A percentile compares a stretch with the other conserved stretches of the same genome.
phyloP scores from a whole-genome alignment of 2,329 filamentous ascomycete species.

The Ascochyta pisi region DNA sequence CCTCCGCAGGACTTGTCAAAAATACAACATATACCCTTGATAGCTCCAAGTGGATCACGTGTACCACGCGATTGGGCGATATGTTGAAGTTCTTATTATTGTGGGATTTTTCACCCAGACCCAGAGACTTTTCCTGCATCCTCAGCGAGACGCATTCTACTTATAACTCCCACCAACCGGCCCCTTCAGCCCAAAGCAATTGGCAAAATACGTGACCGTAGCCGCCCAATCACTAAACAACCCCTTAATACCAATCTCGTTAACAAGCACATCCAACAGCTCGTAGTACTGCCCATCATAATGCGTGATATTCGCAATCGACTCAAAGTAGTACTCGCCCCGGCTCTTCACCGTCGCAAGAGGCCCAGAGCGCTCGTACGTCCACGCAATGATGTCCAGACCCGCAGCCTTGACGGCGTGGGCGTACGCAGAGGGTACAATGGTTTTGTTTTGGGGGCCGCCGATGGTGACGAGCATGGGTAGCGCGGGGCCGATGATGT shows the following conservation, averaged over 20 bases:
- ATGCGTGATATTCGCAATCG: conserved; percentile 61
- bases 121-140: too few species aligned
- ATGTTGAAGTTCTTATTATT: too few species aligned
- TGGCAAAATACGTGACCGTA: conserved; percentile 72
- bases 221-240: conserved; percentile 72
- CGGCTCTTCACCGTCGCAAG: conserved; percentile 53
- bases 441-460: conserved; percentile 55
- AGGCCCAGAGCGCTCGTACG: conserved; percentile 68
- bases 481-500: conserved; percentile 66
- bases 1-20: too few species aligned
- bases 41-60: too few species aligned
- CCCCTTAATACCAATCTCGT: conserved; percentile 65
- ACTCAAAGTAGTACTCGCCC: conserved; percentile 46
- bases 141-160: background rate
- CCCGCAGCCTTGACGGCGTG: conserved; percentile 64
- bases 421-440: conserved; percentile 69
- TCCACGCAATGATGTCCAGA: conserved; percentile 70
- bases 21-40: too few species aligned
- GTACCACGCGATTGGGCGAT: too few species aligned
- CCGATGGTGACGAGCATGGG: conserved; percentile 62
- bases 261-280: conserved; percentile 66
- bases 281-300: conserved; percentile 70
- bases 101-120: too few species aligned
- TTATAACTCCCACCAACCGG: conserved; percentile 23
- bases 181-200: conserved; percentile 62